A percentile compares a stretch with the other conserved stretches of the same genome.
These are phyloP conservation scores for Ajuga chamaepitys DNA, from an alignment of 257 asterid species.

Conservation along the genomic window DNA sequence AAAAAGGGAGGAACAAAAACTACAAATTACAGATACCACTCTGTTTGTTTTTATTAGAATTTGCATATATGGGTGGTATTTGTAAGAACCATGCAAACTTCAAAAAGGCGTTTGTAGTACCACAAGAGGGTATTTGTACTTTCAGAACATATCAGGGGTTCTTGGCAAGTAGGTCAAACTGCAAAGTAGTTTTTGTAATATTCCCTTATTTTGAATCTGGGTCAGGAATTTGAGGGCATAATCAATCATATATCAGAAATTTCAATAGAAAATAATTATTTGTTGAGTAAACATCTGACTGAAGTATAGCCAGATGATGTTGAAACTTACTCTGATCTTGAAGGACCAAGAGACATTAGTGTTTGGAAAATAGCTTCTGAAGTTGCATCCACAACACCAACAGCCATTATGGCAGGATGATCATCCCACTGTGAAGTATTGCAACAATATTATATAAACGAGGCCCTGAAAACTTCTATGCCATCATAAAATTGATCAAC, in stretches of 20 bases:
- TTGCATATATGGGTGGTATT: no score
- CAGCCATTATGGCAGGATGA: conserved; percentile 97
- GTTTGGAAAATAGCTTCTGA: conserved; percentile 92
- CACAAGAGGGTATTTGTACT: no score
- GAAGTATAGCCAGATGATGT: conserved; percentile 1
- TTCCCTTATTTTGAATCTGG: neutral
- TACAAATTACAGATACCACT: no score
- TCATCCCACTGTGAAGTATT: conserved; percentile 59
- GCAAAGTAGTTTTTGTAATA: neutral
- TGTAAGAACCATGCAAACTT: no score
- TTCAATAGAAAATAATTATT: neutral
- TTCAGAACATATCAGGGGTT: no score
- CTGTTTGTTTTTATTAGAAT: no score
- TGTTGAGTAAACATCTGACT: neutral
- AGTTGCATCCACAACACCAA: conserved; percentile 86
- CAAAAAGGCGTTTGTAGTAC: no score
- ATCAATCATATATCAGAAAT: neutral
- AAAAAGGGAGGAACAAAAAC: no score
- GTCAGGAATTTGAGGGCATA: neutral
- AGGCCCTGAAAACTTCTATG: conserved; percentile 1
- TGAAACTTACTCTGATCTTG: conserved; percentile 85
- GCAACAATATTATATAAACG: conserved; percentile 9
- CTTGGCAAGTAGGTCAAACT: neutral
- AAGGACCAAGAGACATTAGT: conserved; percentile 94
- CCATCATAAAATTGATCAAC: conserved; percentile 14